Conservation (phyloP, 1,284 basidiomycete species). For the Fomitiporia mediterranea region DNA sequence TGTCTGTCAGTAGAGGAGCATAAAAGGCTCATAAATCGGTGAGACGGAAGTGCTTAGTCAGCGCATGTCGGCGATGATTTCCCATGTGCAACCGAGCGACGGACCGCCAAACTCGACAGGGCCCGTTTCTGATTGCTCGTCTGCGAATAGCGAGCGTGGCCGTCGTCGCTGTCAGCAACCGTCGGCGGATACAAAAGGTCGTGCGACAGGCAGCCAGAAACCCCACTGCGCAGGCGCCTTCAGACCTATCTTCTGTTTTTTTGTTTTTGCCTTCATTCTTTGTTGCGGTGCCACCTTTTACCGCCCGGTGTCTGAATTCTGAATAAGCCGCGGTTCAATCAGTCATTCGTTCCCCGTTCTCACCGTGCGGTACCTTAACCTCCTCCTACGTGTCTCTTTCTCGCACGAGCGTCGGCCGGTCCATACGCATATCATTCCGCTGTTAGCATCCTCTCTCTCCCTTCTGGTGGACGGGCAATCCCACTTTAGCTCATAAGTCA, state of each 20-base stretch:
- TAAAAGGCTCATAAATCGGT: no score
- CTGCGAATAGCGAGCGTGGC: no score
- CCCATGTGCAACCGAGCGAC: no score
- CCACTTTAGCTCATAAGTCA: neutral
- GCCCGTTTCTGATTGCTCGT: no score
- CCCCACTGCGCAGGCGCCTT: neutral
- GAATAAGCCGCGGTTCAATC: neutral
- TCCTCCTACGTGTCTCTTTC: neutral
- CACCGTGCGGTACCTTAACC: no score
- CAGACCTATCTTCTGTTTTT: neutral
- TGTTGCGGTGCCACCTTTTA: neutral
- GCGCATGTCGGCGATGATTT: no score
- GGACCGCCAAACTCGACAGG: no score
- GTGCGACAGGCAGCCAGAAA: neutral
- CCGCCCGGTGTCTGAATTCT: neutral
- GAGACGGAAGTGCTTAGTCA: no score
- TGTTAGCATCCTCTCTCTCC: neutral
- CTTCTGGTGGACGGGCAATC: neutral
- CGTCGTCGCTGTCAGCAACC: neutral
- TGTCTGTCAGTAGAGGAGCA: no score
- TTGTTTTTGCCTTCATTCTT: no score
- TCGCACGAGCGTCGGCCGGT: conserved; percentile 7
- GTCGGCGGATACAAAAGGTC: neutral
- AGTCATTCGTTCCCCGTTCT: neutral
- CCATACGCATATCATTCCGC: neutral